These are phyloP conservation scores for Discostella pseudostelligera DNA, from an alignment of 108 stramenopile species.

Conservation along the genomic window DNA sequence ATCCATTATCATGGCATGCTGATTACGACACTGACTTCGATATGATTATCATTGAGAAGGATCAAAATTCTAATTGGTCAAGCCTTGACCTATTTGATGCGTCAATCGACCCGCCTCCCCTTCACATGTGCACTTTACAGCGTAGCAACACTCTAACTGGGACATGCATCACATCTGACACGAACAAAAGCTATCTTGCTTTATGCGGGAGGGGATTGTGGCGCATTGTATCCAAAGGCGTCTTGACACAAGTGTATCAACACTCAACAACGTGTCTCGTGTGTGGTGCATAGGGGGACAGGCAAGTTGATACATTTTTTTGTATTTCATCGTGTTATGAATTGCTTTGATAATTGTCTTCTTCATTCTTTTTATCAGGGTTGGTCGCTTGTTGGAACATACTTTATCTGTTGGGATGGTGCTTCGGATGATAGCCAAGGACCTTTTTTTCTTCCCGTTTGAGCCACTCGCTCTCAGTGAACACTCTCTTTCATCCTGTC, in stretches of 20 bases:
- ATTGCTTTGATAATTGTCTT: neutral
- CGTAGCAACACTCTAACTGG: slow-evolving; percentile 35
- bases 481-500: neutral
- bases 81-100: slow-evolving; percentile 34
- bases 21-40: neutral
- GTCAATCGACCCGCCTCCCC: slow-evolving; percentile 29
- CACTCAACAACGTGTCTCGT: neutral
- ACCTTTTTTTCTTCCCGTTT: slow-evolving; percentile 49
- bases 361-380: slow-evolving; percentile 39
- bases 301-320: slow-evolving; percentile 2
- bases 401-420: slow-evolving; percentile 84
- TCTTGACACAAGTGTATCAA: neutral
- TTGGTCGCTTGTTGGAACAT: slow-evolving; percentile 64
- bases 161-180: slow-evolving; percentile 35
- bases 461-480: neutral
- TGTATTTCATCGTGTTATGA: neutral
- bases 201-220: slow-evolving; percentile 42
- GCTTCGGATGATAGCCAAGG: slow-evolving; percentile 49
- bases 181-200: slow-evolving; percentile 32
- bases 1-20: neutral
- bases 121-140: slow-evolving; percentile 27
- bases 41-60: neutral
- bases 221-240: slow-evolving; percentile 3
- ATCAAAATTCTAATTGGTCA: slow-evolving; percentile 25
- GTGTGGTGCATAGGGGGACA: slow-evolving; percentile 39